Conservation (phyloP, 495 filamentous ascomycete species). For the Penicillium paxilli region DNA sequence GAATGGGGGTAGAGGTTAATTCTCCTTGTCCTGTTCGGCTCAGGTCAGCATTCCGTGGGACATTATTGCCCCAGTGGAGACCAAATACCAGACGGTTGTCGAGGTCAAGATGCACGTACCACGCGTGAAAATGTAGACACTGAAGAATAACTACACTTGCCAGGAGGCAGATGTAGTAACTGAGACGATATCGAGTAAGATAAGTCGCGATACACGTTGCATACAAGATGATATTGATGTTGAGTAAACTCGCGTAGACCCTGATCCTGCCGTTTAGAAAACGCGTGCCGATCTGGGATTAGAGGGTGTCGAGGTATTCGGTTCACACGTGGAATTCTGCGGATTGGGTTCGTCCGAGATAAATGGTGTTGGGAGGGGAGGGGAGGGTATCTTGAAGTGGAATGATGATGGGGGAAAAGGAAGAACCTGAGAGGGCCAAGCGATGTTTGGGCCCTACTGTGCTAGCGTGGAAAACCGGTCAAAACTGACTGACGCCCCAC, state of each 20-base stretch:
- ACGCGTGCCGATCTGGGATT: constrained; percentile 24
- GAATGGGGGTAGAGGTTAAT: constrained; percentile 32
- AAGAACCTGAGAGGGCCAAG: constrained; percentile 45
- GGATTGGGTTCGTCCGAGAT: constrained; percentile 6
- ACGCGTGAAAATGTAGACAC: constrained; percentile 42
- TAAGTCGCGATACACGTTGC: constrained; percentile 17
- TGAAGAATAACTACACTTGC: constrained; percentile 27
- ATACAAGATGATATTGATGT: constrained; percentile 31
- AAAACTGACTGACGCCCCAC: constrained; percentile 44
- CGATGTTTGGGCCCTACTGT: constrained; percentile 51
- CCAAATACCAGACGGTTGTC: constrained; percentile 36
- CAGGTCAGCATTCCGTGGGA: constrained; percentile 45
- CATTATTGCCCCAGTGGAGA: constrained; percentile 37
- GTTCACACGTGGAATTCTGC: constrained; percentile 15
- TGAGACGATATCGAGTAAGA: constrained; percentile 19
- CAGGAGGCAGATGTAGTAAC: constrained; percentile 20
- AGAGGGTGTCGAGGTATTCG: constrained; percentile 13
- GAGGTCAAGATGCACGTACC: constrained; percentile 41
- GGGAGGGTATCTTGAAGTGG: constrained; percentile 41
- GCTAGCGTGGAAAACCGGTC: constrained; percentile 46
- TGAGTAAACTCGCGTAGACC: constrained; percentile 24
- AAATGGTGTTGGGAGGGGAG: constrained; percentile 14
- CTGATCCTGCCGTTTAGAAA: constrained; percentile 18
- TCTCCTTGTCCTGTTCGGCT: constrained; percentile 23
- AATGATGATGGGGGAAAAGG: constrained; percentile 37